Evolutionary conservation across 169 alveolate genomes (phyloP).

Genomic region (Cystoisospora suis): DNA sequence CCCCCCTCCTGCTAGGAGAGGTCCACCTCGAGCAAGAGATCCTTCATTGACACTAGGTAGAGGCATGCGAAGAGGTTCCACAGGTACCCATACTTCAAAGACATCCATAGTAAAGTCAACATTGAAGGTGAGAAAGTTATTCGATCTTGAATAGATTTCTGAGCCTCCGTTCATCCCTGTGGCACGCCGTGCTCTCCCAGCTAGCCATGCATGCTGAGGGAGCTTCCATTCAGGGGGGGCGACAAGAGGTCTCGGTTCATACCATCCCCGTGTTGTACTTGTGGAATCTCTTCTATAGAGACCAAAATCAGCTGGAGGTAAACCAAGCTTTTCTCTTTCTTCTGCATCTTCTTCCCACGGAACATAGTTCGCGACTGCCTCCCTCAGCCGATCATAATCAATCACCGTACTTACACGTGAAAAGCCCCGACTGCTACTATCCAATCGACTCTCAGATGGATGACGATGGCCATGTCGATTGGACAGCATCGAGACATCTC

Average conservation of each 20-base stretch:
- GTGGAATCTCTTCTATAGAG: too few relatives aligned
- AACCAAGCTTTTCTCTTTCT: background rate
- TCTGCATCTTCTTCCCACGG: slow-evolving; percentile 13
- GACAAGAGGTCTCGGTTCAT: background rate
- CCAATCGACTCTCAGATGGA: too few relatives aligned
- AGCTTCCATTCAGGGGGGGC: slow-evolving; percentile 30
- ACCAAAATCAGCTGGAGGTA: too few relatives aligned
- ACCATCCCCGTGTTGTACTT: background rate
- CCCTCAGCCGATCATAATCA: background rate
- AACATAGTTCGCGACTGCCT: background rate
- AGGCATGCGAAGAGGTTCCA: slow-evolving; percentile 63
- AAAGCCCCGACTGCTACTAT: too few relatives aligned
- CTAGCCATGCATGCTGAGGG: background rate
- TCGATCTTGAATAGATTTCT: background rate
- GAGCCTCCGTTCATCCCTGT: background rate
- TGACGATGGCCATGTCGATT: too few relatives aligned
- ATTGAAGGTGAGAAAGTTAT: background rate
- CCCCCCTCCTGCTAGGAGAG: background rate
- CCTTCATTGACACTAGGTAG: background rate
- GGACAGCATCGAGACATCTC: too few relatives aligned
- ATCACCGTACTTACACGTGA: background rate
- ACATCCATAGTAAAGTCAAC: background rate
- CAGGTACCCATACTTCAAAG: slow-evolving; percentile 54
- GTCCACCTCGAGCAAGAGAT: background rate
- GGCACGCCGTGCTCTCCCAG: background rate